A percentile compares a stretch with the other conserved stretches of the same genome.
These are phyloP conservation scores for Linnemannia zychae DNA, from an alignment of 192 early-diverging fungal genomes.

Conservation along the genomic window DNA sequence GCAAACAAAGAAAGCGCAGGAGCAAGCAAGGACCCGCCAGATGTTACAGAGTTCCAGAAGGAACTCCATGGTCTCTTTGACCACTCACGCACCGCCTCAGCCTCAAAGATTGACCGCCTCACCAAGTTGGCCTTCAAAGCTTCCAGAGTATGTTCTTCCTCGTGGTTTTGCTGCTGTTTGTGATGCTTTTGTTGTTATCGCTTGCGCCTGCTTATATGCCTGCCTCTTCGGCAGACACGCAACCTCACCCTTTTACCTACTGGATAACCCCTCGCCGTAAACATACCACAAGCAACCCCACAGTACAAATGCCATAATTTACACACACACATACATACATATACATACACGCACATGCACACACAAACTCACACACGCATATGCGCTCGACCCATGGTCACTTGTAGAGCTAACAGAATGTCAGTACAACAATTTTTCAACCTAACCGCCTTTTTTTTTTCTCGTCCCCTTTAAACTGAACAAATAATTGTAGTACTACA, in stretches of 20 bases:
- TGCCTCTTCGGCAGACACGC: not conserved
- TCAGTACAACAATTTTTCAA: not conserved
- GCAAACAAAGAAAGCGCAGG: not conserved
- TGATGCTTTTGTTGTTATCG: no score
- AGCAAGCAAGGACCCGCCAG: slow-evolving; percentile 47
- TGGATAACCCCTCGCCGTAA: no score
- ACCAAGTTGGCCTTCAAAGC: slow-evolving; percentile 60
- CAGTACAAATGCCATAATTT: not conserved
- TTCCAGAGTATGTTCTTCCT: slow-evolving; percentile 39
- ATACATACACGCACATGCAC: not conserved
- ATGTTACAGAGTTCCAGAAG: slow-evolving; percentile 56
- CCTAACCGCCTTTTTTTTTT: not conserved
- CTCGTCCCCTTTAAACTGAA: no score
- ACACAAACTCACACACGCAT: no score
- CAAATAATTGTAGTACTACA: slow-evolving; percentile 65
- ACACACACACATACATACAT: not conserved
- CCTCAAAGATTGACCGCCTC: slow-evolving; percentile 59
- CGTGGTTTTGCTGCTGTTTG: not conserved
- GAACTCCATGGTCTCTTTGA: slow-evolving; percentile 57
- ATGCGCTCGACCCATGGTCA: no score
- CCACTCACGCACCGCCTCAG: slow-evolving; percentile 46
- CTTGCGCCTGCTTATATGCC: no score
- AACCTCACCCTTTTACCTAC: not conserved
- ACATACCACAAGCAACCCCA: no score
- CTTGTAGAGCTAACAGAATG: not conserved